phyloP scores from a whole-genome alignment of 2,329 filamentous ascomycete species.

The Cercospora janseana region DNA sequence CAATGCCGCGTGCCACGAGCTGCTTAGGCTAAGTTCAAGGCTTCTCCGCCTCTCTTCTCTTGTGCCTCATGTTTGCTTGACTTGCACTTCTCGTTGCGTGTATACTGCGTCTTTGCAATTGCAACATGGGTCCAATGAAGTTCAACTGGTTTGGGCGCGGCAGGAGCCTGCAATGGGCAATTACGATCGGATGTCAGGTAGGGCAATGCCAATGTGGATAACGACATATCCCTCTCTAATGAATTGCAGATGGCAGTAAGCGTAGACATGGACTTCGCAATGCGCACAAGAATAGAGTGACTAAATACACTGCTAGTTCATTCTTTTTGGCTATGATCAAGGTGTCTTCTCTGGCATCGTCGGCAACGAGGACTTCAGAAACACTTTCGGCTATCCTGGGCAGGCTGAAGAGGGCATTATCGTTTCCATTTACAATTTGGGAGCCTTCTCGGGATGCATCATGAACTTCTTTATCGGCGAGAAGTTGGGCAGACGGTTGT shows the following conservation, averaged over 20 bases:
- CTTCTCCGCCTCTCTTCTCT: slow-evolving; percentile 2
- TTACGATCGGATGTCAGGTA: slow-evolving; percentile 35
- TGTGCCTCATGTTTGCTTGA: neutral
- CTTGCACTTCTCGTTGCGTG: neutral
- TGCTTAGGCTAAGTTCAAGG: slow-evolving; percentile 9
- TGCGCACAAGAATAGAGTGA: neutral
- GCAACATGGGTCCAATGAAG: slow-evolving; percentile 22
- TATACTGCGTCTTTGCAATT: neutral
- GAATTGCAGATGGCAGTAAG: neutral
- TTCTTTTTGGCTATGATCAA: slow-evolving; percentile 36
- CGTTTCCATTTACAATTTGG: slow-evolving; percentile 56
- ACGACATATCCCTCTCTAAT: neutral
- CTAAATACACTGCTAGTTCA: slow-evolving; percentile 27
- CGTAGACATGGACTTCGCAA: neutral
- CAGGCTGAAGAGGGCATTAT: slow-evolving; percentile 45
- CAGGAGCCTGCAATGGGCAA: slow-evolving; percentile 32
- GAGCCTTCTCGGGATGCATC: slow-evolving; percentile 59
- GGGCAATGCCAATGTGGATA: too few relatives aligned
- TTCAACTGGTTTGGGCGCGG: slow-evolving; percentile 35
- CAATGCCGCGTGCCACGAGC: neutral
- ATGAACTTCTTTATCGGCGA: slow-evolving; percentile 52
- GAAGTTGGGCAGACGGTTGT: slow-evolving; percentile 48
- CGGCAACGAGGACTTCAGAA: slow-evolving; percentile 41
- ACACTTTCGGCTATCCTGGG: slow-evolving; percentile 43
- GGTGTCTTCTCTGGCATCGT: slow-evolving; percentile 42